Evolutionary conservation across 1,284 basidiomycete genomes (phyloP).

Genomic region (Cutaneotrichosporon arboriforme): DNA sequence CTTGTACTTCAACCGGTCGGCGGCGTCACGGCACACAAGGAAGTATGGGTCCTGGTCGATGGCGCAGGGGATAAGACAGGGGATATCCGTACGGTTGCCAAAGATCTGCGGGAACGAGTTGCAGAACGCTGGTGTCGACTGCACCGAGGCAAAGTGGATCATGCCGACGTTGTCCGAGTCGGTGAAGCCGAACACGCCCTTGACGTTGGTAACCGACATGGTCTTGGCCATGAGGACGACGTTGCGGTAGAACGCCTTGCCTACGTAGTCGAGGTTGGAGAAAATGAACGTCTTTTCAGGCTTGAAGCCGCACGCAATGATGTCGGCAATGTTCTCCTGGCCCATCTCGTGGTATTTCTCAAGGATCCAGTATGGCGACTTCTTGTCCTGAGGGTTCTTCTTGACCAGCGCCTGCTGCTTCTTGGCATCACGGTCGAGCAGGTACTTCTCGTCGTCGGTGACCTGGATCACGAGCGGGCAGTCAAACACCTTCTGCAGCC

Average conservation of each 20-base stretch:
- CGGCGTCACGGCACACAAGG: conserved; percentile 93
- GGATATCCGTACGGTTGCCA: conserved; percentile 74
- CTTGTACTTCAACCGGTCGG: conserved; percentile 86
- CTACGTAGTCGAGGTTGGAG: conserved; percentile 82
- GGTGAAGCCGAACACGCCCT: conserved; percentile 91
- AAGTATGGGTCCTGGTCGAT: conserved; percentile 87
- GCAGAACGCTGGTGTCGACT: conserved; percentile 94
- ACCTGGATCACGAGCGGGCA: conserved; percentile 92
- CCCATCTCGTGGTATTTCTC: conserved; percentile 85
- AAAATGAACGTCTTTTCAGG: conserved; percentile 96
- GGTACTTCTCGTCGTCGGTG: conserved; percentile 98
- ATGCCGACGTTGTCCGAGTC: conserved; percentile 99
- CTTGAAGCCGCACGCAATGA: conserved; percentile 77
- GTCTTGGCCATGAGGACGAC: conserved; percentile 86
- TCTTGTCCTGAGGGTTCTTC: conserved; percentile 47
- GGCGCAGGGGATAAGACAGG: conserved; percentile 93
- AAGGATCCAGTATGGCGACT: conserved; percentile 58
- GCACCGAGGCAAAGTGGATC: conserved; percentile 94
- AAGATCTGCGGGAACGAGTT: conserved; percentile 99
- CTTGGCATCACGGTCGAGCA: conserved; percentile 79
- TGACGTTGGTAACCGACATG: conserved; percentile 89
- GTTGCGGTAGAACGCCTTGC: conserved; percentile 81
- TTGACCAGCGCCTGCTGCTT: conserved; percentile 45
- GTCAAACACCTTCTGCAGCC: conserved; percentile 95
- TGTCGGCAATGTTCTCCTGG: conserved; percentile 82